Conservation (phyloP, 495 filamentous ascomycete genomes). For the Aspergillus bertholletiae region DNA sequence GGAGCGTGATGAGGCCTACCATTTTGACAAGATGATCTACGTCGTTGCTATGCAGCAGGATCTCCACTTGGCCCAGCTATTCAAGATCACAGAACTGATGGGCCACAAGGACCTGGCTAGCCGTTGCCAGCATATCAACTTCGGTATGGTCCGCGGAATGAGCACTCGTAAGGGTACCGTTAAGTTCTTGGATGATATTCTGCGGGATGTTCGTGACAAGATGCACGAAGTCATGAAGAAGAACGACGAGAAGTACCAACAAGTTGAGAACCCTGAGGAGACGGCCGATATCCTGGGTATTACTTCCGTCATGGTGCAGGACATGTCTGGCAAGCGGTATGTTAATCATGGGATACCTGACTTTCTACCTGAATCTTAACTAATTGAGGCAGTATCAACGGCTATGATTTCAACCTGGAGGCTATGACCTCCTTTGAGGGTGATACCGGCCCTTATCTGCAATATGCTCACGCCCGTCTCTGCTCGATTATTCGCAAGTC, state of each 20-base stretch:
- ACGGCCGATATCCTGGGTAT: constrained; percentile 58
- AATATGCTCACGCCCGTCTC: constrained; percentile 66
- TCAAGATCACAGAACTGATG: constrained; percentile 69
- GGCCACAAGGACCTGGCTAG: constrained; percentile 57
- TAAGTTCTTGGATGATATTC: constrained; percentile 67
- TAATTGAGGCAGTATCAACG: constrained; percentile 50
- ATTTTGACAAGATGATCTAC: constrained; percentile 77
- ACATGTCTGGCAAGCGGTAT: constrained; percentile 67
- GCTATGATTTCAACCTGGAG: constrained; percentile 65
- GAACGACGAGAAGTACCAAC: constrained; percentile 61
- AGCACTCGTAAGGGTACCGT: constrained; percentile 66
- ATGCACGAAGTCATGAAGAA: constrained; percentile 71
- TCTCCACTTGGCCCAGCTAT: constrained; percentile 67
- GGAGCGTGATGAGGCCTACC: constrained; percentile 58
- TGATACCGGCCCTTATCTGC: constrained; percentile 67
- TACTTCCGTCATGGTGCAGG: constrained; percentile 68
- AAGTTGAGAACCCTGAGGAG: constrained; percentile 58
- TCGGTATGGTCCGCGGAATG: constrained; percentile 71
- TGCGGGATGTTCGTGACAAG: constrained; percentile 60
- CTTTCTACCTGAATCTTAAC: neutral
- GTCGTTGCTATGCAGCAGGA: constrained; percentile 69
- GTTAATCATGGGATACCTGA: constrained; percentile 6
- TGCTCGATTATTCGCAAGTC: constrained; percentile 59
- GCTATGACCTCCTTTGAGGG: constrained; percentile 69
- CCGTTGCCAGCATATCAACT: constrained; percentile 68